Evolutionary conservation across 805 yeast genomes (phyloP), one percentile per base, ranked within the genome.

Genomic region (Kluyveromyces aestuarii): DNA sequence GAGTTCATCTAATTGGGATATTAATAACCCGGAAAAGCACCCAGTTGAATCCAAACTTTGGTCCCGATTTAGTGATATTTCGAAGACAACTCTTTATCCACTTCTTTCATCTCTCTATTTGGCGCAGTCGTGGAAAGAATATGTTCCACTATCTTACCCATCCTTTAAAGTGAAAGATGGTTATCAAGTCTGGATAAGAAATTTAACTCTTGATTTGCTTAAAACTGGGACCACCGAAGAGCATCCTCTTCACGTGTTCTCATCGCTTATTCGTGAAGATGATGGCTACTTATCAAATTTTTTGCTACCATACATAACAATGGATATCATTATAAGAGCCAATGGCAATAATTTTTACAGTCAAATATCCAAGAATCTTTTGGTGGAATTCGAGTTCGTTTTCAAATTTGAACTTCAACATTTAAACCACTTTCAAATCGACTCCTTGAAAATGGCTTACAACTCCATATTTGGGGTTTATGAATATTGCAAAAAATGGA

Each of bases 401-500:
- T 70, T 90, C 49, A 68, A 74, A 3, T 70, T 74, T 33, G 77
- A 74, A 47, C 58, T 72, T 3, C 69, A 71, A 8, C 54, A 61
- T 1, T 63, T 73, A 17, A 74, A 76, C 16, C 79, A 80, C 27
- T 79, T 80, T 44, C 71, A 76, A 43, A 68, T 78, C 2, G 91
- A 84, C 51, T 77, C 76, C 50, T 61, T 84, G 50, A 79, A 78
- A 55, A 67, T 77, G 41, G 83, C 88, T 54, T 86, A 80, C 57
- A 85, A 85, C 50, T 72, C 88, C 0, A 75, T 89, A 0, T 88
- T 93, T 57, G 79, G 81, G 39, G 80, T 90, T 3, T 67, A 90
- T 27, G 98, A 93, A 58, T 88, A 89, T 59, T 79, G 89, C 52
- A 79, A 82, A 50, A 87, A 84, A 55, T 89, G 96, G 96, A 58